Evolutionary conservation across 129 eudicot genomes (phyloP).

Genomic region (Oenanthe sinensis): DNA sequence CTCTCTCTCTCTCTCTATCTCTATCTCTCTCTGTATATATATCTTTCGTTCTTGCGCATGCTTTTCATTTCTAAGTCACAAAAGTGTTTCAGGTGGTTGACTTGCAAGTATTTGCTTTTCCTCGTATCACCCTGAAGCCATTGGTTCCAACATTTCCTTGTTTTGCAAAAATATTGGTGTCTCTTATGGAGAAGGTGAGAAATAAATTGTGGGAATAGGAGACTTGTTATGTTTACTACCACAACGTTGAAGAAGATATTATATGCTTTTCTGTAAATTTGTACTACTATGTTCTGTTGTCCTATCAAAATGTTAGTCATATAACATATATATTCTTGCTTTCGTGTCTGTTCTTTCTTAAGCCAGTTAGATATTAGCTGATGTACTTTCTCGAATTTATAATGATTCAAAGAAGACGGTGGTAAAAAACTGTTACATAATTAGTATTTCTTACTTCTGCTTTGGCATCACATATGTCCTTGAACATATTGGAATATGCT

Average conservation of each 20-base stretch:
- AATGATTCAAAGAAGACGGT: background rate
- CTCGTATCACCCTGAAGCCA: slow-evolving; percentile 89
- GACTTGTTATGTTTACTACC: background rate
- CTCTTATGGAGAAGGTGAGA: slow-evolving; percentile 89
- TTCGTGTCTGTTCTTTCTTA: background rate
- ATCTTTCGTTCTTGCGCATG: background rate
- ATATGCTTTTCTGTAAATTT: background rate
- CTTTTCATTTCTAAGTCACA: background rate
- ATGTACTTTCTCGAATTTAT: background rate
- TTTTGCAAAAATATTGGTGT: slow-evolving; percentile 75
- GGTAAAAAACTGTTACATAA: background rate
- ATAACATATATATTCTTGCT: background rate
- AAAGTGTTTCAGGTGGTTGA: slow-evolving; percentile 66
- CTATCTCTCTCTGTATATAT: too few relatives aligned
- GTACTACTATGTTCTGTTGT: background rate
- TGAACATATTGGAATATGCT: background rate
- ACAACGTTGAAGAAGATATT: background rate
- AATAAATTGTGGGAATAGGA: background rate
- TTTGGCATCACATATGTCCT: background rate
- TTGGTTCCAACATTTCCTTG: slow-evolving; percentile 82
- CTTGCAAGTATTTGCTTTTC: slow-evolving; percentile 87
- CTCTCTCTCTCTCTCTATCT: background rate
- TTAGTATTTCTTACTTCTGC: background rate
- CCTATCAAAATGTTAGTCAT: background rate
- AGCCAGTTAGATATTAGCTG: background rate